Percentiles rank a stretch among this genome's conserved stretches.
Conservation (phyloP, 176 grass and related monocot species). For the Hsuehochloa calcarea region DNA sequence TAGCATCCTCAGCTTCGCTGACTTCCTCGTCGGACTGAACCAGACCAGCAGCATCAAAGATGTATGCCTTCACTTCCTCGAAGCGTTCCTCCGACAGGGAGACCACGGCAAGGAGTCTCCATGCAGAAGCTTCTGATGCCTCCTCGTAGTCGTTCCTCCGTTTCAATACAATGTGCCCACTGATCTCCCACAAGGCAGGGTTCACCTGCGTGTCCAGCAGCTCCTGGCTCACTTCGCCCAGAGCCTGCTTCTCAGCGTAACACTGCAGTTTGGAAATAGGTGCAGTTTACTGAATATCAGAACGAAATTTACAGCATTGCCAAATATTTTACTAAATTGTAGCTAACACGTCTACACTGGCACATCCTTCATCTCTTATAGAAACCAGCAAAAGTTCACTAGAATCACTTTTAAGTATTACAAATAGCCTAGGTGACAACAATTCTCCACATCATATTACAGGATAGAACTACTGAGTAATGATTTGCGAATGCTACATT, state of each 20-base stretch:
- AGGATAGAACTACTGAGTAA: not conserved
- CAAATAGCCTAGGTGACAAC: not conserved
- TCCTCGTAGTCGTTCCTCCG: conserved; percentile 74
- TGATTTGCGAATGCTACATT: not conserved
- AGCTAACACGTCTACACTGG: not conserved
- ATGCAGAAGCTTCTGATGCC: conserved; percentile 78
- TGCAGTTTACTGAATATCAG: not conserved
- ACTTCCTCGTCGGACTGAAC: conserved; percentile 31
- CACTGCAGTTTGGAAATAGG: conserved; percentile 50
- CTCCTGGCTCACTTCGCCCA: conserved; percentile 86
- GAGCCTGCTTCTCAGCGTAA: conserved; percentile 95
- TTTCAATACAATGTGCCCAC: conserved; percentile 96
- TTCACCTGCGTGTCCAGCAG: conserved; percentile 96
- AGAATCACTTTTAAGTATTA: not conserved
- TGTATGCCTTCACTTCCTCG: conserved; percentile 76
- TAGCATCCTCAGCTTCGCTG: conserved; percentile 16
- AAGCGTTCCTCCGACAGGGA: conserved; percentile 91
- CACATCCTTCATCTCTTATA: not conserved
- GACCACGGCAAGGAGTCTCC: conserved; percentile 83
- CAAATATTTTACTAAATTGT: not conserved
- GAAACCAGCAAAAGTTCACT: not conserved
- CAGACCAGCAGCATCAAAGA: conserved; percentile 72
- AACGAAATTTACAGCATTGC: not conserved
- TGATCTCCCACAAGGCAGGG: conserved; percentile 96
- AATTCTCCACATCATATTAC: not conserved